phyloP scores from a whole-genome alignment of 1,284 basidiomycete genomes.

The Sporisorium sorghi region DNA sequence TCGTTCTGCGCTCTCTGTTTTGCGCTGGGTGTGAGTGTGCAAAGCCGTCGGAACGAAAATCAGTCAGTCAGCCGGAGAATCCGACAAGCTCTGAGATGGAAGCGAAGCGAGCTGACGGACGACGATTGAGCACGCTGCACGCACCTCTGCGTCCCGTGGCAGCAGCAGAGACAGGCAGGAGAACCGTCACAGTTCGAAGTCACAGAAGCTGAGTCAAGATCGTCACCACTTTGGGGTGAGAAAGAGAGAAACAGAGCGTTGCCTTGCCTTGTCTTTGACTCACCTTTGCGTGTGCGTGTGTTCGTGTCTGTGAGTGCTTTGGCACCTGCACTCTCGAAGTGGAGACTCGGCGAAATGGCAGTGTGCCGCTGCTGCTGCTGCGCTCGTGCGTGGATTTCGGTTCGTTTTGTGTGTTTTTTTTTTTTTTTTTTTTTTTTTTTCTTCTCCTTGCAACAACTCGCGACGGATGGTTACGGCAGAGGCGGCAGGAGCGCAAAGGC shows the following conservation, averaged over 20 bases:
- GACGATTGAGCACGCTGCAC: not conserved
- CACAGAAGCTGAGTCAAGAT: not conserved
- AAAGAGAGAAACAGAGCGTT: too few relatives aligned
- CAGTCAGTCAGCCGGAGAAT: too few relatives aligned
- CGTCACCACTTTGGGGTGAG: not conserved
- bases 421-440: not conserved
- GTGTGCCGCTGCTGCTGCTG: not conserved
- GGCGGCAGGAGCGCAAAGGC: not conserved
- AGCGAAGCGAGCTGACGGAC: too few relatives aligned
- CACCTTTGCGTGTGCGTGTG: not conserved
- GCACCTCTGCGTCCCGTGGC: not conserved
- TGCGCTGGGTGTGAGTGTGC: too few relatives aligned
- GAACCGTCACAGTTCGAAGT: not conserved
- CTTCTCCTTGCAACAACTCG: not conserved
- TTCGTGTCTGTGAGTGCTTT: too few relatives aligned
- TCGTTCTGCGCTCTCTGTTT: too few relatives aligned
- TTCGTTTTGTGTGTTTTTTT: too few relatives aligned
- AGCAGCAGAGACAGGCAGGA: not conserved
- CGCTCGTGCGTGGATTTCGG: too few relatives aligned
- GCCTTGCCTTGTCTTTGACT: not conserved
- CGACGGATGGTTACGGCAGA: conserved; percentile 22
- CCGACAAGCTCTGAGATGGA: too few relatives aligned
- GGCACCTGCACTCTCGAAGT: not conserved
- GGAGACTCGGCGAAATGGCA: not conserved
- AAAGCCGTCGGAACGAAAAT: too few relatives aligned